These are phyloP conservation scores for Suillus clintonianus DNA, from an alignment of 768 basidiomycete species.

Conservation along the genomic window DNA sequence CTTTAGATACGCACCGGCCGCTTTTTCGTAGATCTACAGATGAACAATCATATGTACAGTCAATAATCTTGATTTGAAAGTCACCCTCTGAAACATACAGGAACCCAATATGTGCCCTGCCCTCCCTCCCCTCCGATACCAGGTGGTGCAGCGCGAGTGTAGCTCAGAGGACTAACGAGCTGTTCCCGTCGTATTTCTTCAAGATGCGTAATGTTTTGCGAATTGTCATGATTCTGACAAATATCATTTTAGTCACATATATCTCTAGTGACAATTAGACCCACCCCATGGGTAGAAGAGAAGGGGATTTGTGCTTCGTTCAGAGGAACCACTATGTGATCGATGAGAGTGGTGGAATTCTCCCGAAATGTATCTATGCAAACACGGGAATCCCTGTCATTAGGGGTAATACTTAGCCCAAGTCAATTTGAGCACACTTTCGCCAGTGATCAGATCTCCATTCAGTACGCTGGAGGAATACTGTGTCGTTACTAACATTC, in stretches of 20 bases:
- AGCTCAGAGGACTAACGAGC: constrained; percentile 53
- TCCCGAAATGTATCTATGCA: constrained; percentile 60
- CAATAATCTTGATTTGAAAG: not conserved
- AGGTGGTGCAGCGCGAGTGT: constrained; percentile 60
- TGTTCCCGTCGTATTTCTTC: constrained; percentile 69
- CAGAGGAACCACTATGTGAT: constrained; percentile 62
- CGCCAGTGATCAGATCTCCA: constrained; percentile 75
- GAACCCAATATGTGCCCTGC: constrained; percentile 78
- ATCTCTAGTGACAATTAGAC: constrained; percentile 17
- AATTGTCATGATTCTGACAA: constrained; percentile 77
- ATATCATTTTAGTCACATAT: not conserved
- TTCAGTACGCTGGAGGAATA: constrained; percentile 55
- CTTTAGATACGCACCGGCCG: constrained; percentile 28
- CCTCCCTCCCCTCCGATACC: constrained; percentile 67
- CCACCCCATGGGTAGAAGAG: constrained; percentile 67
- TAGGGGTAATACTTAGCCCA: not conserved
- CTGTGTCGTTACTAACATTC: not conserved
- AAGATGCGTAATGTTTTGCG: constrained; percentile 68
- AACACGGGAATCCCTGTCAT: not conserved
- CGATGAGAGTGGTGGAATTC: constrained; percentile 67
- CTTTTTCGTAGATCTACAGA: constrained; percentile 28
- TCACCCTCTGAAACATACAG: constrained; percentile 37
- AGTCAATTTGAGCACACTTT: constrained; percentile 43
- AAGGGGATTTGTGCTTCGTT: constrained; percentile 61
- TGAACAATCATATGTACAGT: not conserved